Evolutionary conservation across 345 rosid genomes (phyloP).

Genomic region (Orychophragmus violaceus): DNA sequence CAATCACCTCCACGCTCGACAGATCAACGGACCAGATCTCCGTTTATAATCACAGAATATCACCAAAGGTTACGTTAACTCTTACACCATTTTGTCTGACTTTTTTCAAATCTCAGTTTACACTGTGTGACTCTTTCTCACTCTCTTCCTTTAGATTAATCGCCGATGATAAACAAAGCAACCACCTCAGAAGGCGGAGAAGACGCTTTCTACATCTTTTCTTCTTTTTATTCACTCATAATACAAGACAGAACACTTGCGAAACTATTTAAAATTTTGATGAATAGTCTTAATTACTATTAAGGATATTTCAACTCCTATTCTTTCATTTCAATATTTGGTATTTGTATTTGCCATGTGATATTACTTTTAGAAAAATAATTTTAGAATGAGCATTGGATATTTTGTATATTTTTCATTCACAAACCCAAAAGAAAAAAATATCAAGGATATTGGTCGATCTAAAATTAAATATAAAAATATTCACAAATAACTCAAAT

Average conservation of each 20-base stretch:
- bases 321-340: too few species aligned
- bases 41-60: not conserved
- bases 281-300: too few species aligned
- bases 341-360: too few species aligned
- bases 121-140: conserved; percentile 7
- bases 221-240: too few species aligned
- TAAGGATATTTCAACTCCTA: too few species aligned
- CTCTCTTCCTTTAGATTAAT: conserved; percentile 8
- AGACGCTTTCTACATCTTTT: too few species aligned
- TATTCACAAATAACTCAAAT: conserved; percentile 28
- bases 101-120: conserved; percentile 32
- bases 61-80: conserved; percentile 4
- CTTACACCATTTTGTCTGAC: not conserved
- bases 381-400: too few species aligned
- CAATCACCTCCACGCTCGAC: not conserved
- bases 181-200: conserved; percentile 15
- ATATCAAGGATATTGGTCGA: not conserved
- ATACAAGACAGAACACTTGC: too few species aligned
- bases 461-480: not conserved
- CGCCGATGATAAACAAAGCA: not conserved
- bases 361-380: too few species aligned
- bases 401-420: too few species aligned
- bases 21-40: conserved; percentile 20
- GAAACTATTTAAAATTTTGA: too few species aligned
- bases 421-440: not conserved